These are phyloP conservation scores for Alternaria longipes DNA, from an alignment of 2,329 filamentous ascomycete species.

Conservation along the genomic window DNA sequence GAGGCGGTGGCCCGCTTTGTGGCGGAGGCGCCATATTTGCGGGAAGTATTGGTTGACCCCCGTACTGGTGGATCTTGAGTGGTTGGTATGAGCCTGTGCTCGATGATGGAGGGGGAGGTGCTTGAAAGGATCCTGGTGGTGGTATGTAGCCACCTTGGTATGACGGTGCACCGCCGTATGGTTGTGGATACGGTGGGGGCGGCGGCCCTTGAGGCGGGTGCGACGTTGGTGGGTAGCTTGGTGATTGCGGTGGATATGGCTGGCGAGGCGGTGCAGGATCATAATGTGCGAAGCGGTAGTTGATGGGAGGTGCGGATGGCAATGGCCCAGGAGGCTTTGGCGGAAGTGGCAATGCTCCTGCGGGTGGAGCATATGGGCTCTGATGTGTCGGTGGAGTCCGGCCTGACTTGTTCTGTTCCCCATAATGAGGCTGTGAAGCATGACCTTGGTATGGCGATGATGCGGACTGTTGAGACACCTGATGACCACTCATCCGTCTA, in stretches of 20 bases:
- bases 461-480: conserved; percentile 33
- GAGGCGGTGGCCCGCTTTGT: conserved; percentile 12
- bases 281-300: conserved; percentile 50
- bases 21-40: conserved; percentile 49
- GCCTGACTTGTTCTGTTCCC: conserved; percentile 31
- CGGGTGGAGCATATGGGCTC: conserved; percentile 43
- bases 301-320: conserved; percentile 36
- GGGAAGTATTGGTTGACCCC: conserved; percentile 52
- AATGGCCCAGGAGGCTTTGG: conserved; percentile 43
- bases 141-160: conserved; percentile 45
- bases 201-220: conserved; percentile 31
- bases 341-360: conserved; percentile 33
- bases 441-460: conserved; percentile 37
- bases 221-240: conserved; percentile 32
- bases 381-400: conserved; percentile 38
- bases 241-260: conserved; percentile 34
- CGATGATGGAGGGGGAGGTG: conserved; percentile 41
- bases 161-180: conserved; percentile 30
- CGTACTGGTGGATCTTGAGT: conserved; percentile 51
- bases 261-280: conserved; percentile 42
- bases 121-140: conserved; percentile 46
- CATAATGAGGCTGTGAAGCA: conserved; percentile 35
- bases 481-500: conserved; percentile 41
- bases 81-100: conserved; percentile 40
- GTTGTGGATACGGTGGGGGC: conserved; percentile 59